Evolutionary conservation across 805 yeast species (phyloP), one percentile per base, ranked within the genome.

Genomic region (Dipodascus geniculatus): DNA sequence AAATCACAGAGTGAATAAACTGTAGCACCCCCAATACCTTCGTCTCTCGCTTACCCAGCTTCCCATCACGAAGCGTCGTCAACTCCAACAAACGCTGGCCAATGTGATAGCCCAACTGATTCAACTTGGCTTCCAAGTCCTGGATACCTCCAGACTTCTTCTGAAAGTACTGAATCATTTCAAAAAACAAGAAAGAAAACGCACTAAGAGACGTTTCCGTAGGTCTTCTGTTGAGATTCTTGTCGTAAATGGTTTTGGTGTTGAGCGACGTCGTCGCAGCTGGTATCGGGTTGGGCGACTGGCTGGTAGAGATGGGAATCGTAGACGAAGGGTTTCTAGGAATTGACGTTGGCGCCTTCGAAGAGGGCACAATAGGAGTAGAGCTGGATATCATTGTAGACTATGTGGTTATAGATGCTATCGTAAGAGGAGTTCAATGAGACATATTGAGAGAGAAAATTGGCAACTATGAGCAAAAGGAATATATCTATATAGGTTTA

Each of bases 51-150:
- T 81, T 83, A 20, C 84, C 81, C 23, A 76, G 71, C 60, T 74
- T 74, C 33, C 89, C 87, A 53, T 82, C 88, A 55, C 95, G 71
- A 48, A 84, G 62, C 35, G 85, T 81, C 4, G 80, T 72, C 57
- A 88, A 71, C 63, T 88, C 96, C 33, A 87, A 68, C 58, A 78
- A 74, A 57, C 87, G 77, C 54, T 80, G 77, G 1, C 96, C 96
- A 42, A 88, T 78, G 42, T 81, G 80, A 64, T 87, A 86, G 0
- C 96, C 96, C 48, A 85, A 68, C 9, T 81, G 78, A 64, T 84
- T 87, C 51, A 87, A 73, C 52, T 82, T 65, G 8, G 73, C 64
- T 59, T 80, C 87, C 42, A 82, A 64, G 59, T 87, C 90, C 55
- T 79, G 81, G 24, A 87, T 74, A 16, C 49, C 48, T 3, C 64